phyloP scores from a whole-genome alignment of 495 filamentous ascomycete species.

The Trypethelium eluteriae region DNA sequence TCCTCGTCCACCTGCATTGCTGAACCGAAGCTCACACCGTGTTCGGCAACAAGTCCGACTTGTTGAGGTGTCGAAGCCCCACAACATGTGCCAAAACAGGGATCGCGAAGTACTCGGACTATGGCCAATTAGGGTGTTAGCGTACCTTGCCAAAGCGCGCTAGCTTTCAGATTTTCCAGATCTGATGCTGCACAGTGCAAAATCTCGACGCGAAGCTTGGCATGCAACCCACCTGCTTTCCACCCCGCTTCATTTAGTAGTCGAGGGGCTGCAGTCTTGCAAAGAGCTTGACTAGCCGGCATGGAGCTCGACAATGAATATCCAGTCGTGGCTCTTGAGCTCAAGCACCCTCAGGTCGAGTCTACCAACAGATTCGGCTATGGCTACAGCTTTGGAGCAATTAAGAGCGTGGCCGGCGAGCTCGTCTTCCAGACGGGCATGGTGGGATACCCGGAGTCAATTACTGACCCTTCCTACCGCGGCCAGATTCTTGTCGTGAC shows the following conservation, averaged over 20 bases:
- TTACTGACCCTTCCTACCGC: slow-evolving; percentile 88
- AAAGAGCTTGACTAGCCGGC: background rate
- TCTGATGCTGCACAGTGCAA: background rate
- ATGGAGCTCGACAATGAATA: slow-evolving; percentile 34
- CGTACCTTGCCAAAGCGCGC: background rate
- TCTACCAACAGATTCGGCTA: slow-evolving; percentile 52
- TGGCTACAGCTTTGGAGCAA: slow-evolving; percentile 89
- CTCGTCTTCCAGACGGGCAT: slow-evolving; percentile 99
- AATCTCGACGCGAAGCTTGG: background rate
- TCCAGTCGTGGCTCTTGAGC: slow-evolving; percentile 68
- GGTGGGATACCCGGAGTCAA: slow-evolving; percentile 95
- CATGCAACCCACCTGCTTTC: background rate
- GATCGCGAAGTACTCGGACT: background rate
- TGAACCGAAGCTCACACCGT: background rate
- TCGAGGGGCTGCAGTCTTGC: background rate
- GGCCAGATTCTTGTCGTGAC: slow-evolving; percentile 89
- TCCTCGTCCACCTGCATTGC: background rate
- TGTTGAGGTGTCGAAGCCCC: background rate
- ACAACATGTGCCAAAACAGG: background rate
- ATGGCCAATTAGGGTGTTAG: background rate
- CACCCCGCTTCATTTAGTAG: background rate
- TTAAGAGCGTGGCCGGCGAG: slow-evolving; percentile 88
- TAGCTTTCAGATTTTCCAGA: background rate
- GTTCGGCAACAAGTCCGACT: background rate
- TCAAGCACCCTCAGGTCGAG: slow-evolving; percentile 64